Conservation (phyloP, 73 alveolate species). For the Uronychia setigera region DNA sequence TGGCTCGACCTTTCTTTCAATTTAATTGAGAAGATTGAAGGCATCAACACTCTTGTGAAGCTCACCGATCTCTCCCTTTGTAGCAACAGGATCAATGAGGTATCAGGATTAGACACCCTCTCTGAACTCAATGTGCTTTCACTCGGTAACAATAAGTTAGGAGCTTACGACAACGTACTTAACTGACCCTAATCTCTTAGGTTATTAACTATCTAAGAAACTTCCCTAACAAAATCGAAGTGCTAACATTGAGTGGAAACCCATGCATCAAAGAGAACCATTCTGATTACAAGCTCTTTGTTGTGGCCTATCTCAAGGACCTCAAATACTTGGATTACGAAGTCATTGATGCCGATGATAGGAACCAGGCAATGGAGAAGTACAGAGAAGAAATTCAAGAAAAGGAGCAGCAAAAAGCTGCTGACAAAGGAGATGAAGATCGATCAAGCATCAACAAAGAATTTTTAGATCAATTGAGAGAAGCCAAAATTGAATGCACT, state of each 20-base stretch:
- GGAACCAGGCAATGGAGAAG: slow-evolving; percentile 72
- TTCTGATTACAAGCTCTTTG: slow-evolving; percentile 71
- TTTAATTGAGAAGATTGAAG: slow-evolving; percentile 84
- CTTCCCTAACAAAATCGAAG: slow-evolving; percentile 69
- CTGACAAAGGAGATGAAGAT: slow-evolving; percentile 58
- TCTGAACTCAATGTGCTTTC: slow-evolving; percentile 77
- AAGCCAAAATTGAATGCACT: slow-evolving; percentile 63
- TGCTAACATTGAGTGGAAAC: slow-evolving; percentile 76
- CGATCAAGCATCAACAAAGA: slow-evolving; percentile 37
- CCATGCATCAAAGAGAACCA: slow-evolving; percentile 81
- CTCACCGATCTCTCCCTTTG: slow-evolving; percentile 84
- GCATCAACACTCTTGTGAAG: slow-evolving; percentile 76
- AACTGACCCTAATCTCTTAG: neutral
- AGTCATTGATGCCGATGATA: slow-evolving; percentile 71
- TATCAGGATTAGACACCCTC: slow-evolving; percentile 72
- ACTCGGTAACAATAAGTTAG: slow-evolving; percentile 70
- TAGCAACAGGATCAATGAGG: slow-evolving; percentile 68
- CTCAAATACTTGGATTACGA: slow-evolving; percentile 80
- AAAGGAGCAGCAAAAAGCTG: slow-evolving; percentile 54
- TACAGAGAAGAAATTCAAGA: slow-evolving; percentile 76
- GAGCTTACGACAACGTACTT: slow-evolving; percentile 43
- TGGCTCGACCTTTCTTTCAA: slow-evolving; percentile 94
- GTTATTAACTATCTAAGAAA: slow-evolving; percentile 58
- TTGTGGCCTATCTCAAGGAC: slow-evolving; percentile 70
- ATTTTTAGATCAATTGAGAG: slow-evolving; percentile 17